phyloP scores from a whole-genome alignment of 1,139 yeast genomes.

The Magnusiomyces tetraspermus region DNA sequence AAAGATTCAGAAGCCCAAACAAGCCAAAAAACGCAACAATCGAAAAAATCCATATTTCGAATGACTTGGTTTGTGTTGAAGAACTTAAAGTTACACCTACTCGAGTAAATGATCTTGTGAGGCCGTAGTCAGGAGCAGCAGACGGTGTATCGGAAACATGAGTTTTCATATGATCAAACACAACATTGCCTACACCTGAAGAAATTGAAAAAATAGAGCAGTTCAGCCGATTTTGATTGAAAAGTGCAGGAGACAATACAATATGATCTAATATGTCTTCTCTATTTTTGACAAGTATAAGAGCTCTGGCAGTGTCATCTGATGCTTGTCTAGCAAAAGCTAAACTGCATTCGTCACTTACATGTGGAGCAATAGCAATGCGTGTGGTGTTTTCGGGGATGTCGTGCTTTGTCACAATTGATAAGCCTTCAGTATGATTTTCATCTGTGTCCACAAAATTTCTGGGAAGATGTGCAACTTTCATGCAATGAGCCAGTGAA shows the following conservation, averaged over 20 bases:
- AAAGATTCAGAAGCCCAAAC: too few relatives aligned
- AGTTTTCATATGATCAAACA: slow-evolving; percentile 9
- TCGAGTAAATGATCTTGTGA: slow-evolving; percentile 5
- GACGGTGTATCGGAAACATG: slow-evolving; percentile 8
- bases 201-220: slow-evolving; percentile 4
- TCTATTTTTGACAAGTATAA: slow-evolving; percentile 11
- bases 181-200: slow-evolving; percentile 6
- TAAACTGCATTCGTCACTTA: slow-evolving; percentile 6
- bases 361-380: slow-evolving; percentile 14
- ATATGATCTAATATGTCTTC: neutral
- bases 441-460: too few relatives aligned
- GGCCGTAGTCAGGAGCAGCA: slow-evolving; percentile 2
- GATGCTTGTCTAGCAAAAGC: slow-evolving; percentile 10
- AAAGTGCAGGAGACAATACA: slow-evolving; percentile 1
- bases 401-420: slow-evolving; percentile 6
- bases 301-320: slow-evolving; percentile 9
- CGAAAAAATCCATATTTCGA: too few relatives aligned
- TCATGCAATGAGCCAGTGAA: slow-evolving; percentile 6
- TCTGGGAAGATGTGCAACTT: too few relatives aligned
- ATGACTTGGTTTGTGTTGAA: too few relatives aligned
- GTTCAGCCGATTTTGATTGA: neutral
- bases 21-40: too few relatives aligned
- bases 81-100: too few relatives aligned
- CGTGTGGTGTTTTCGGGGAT: slow-evolving; percentile 9
- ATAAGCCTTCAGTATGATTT: neutral